Evolutionary conservation across 208 protist genomes (phyloP).

Genomic region (Leishmania tropica): DNA sequence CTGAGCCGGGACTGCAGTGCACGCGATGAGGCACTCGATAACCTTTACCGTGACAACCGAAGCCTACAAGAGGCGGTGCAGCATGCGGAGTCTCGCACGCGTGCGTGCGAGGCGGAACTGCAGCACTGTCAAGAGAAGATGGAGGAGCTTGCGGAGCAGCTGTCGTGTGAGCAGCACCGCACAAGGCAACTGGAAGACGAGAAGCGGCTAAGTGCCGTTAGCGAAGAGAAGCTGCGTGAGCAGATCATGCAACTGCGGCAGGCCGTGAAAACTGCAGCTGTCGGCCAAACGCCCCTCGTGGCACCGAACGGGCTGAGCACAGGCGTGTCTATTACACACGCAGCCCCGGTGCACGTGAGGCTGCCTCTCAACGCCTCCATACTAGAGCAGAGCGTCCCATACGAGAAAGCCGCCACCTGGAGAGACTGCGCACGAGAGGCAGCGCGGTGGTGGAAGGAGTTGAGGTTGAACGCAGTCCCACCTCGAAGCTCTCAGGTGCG

Average conservation of each 20-base stretch:
- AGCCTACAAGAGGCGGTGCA: constrained; percentile 32
- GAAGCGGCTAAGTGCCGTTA: neutral
- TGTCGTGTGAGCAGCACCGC: constrained; percentile 14
- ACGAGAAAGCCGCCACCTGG: constrained; percentile 17
- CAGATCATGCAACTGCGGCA: constrained; percentile 20
- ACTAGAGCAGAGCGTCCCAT: constrained; percentile 10
- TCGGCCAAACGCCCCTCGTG: neutral
- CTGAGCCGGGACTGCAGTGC: constrained; percentile 30
- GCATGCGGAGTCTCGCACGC: constrained; percentile 20
- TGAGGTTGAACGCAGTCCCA: neutral
- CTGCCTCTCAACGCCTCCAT: constrained; percentile 1
- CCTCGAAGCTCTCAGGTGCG: neutral
- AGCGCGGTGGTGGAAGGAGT: constrained; percentile 11
- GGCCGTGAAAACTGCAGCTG: neutral
- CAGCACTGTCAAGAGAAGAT: constrained; percentile 6
- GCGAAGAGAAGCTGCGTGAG: constrained; percentile 23
- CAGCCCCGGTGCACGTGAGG: constrained; percentile 1
- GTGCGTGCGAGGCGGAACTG: constrained; percentile 8
- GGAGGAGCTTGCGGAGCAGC: constrained; percentile 8
- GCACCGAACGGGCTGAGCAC: neutral
- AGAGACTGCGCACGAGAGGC: constrained; percentile 13
- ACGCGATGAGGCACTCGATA: constrained; percentile 47
- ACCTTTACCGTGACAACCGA: constrained; percentile 46
- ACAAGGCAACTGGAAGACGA: constrained; percentile 16
- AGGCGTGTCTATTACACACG: neutral